Evolutionary conservation across 345 rosid genomes (phyloP), one percentile per base, ranked within the genome.

Genomic region (Brassica nigra): DNA sequence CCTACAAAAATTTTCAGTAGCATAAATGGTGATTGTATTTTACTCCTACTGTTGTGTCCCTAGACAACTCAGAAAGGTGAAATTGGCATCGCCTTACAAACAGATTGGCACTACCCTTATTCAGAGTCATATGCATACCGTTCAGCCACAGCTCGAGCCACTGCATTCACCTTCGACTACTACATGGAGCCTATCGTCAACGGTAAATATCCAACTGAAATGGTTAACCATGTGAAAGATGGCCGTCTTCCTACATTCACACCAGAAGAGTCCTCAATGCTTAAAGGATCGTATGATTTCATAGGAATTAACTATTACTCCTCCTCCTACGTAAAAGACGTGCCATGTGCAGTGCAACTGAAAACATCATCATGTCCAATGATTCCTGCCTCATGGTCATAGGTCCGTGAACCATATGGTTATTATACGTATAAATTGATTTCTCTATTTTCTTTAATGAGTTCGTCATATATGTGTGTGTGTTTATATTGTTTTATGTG

Each of bases 301-400:
- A 2, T 87, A 4, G 92, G 90, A 8, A 2, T 88, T 5, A 88
- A 88, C 42, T 87, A 87, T 62, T 88, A 88, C 33, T 62, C 86
- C 14, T 54, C 85, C 2, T 10, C 10, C 11, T 87, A 85, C 68
- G 88, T 69, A 5, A 27, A 66, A 5, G 69, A 80, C 36, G 37
- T 61, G 20, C 70, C 72, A 0, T 73, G 77, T 57, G 61, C 18
- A 18, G 77, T 57, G 61, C 18, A 18, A 70, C 66, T 18, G 33
- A 16, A 30, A 80, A 80, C 54, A 14, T 72, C 23, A 86, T 81
- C 68, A 82, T 80, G 70, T 3, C 76, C 30, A 84, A 89, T 1
- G 92, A 89, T 72, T 15, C 80, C 10, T 87, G 74, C 1, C 85
- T 52, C 68, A 78, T 44, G 18, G 1, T 68, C 36, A 52, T 80